Percentiles rank a stretch among this genome's conserved stretches.
These are phyloP conservation scores for Aspergillus pseudonomiae DNA, from an alignment of 2,329 filamentous ascomycete genomes.

Conservation along the genomic window DNA sequence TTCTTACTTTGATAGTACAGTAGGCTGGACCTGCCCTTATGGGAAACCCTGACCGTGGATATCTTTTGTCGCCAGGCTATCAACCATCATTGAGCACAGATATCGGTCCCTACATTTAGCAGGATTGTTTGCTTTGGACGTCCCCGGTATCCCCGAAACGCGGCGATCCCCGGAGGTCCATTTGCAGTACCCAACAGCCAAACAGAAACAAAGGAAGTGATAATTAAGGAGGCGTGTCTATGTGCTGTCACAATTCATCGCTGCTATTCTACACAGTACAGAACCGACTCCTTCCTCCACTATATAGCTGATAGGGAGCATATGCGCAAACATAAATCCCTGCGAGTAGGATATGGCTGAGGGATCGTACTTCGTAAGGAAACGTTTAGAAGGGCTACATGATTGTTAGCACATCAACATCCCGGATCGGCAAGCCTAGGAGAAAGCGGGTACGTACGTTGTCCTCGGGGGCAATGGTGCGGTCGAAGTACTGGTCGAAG, in stretches of 20 bases:
- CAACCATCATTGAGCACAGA: too few species aligned
- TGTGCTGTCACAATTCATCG: slow-evolving; percentile 40
- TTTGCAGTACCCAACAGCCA: not conserved
- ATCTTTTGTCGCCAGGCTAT: too few species aligned
- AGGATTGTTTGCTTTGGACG: not conserved
- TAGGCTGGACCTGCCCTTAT: slow-evolving; percentile 29
- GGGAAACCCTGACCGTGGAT: slow-evolving; percentile 12
- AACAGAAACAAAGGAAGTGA: not conserved
- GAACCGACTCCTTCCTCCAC: slow-evolving; percentile 18
- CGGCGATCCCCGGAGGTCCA: not conserved
- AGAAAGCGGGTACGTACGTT: slow-evolving; percentile 48
- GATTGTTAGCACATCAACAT: slow-evolving; percentile 21
- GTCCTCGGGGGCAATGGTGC: slow-evolving; percentile 64
- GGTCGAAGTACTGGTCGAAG: slow-evolving; percentile 59
- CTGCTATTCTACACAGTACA: slow-evolving; percentile 43
- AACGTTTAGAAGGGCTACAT: slow-evolving; percentile 41
- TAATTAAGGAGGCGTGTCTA: slow-evolving; percentile 30
- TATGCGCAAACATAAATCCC: slow-evolving; percentile 19
- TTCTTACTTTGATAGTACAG: too few species aligned
- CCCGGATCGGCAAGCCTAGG: not conserved
- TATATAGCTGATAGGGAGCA: slow-evolving; percentile 17
- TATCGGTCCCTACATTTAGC: not conserved
- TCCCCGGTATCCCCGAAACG: not conserved
- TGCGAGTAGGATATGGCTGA: slow-evolving; percentile 14
- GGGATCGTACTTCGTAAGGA: slow-evolving; percentile 14